Evolutionary conservation across 73 alveolate species (phyloP).

Genomic region (Stentor roeselii): DNA sequence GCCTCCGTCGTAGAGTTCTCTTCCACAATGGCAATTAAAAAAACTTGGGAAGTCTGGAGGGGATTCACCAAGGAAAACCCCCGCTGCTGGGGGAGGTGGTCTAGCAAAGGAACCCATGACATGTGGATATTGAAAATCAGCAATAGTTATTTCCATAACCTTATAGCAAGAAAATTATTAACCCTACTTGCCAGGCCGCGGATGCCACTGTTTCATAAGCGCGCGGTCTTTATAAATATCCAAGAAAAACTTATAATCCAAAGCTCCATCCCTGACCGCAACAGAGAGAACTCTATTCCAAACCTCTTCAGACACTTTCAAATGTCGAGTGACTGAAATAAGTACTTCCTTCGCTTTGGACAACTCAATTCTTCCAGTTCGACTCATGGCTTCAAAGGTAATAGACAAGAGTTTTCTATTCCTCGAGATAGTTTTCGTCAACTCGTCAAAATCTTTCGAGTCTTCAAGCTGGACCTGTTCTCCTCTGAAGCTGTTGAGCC

Average conservation of each 20-base stretch:
- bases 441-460: conserved; percentile 57
- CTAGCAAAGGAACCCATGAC: neutral
- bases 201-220: neutral
- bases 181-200: no score
- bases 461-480: conserved; percentile 53
- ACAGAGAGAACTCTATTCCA: conserved; percentile 54
- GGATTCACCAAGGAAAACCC: neutral
- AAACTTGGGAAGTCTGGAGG: neutral
- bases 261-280: conserved; percentile 52
- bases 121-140: neutral
- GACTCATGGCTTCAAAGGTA: conserved; percentile 47
- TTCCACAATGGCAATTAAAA: neutral
- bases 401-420: conserved; percentile 58
- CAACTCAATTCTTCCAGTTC: conserved; percentile 37
- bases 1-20: neutral
- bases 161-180: no score
- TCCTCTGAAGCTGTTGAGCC: conserved; percentile 79
- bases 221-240: conserved; percentile 70
- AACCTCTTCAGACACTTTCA: conserved; percentile 43
- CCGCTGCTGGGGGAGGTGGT: neutral
- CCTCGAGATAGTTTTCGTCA: conserved; percentile 56
- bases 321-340: conserved; percentile 36
- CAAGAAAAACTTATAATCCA: conserved; percentile 63
- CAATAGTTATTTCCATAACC: neutral
- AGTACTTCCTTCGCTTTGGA: conserved; percentile 42